Evolutionary conservation across 352 stramenopile species (phyloP), one percentile per base, ranked within the genome.

Genomic region (Aphanomyces invadans): DNA sequence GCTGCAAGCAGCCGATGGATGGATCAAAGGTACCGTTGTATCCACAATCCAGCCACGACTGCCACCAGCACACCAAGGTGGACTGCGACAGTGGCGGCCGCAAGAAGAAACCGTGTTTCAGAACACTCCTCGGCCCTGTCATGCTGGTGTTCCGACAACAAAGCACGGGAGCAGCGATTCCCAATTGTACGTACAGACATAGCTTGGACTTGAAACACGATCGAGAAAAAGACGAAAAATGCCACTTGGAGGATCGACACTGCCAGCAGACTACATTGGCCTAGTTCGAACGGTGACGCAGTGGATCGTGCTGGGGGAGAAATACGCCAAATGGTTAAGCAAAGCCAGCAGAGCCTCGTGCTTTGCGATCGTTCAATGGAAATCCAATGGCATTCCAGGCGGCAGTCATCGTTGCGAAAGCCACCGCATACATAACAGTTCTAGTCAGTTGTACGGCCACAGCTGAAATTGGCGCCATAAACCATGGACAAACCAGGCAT

Each of bases 311-410:
- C 95, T 45, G n/a, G n/a, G n/a, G n/a, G n/a, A 97, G 63, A 69
- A 98, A 97, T 17, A 98, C 94, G 21, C 94, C 94, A 2, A 76
- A 76, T 78, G 98, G 94, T 65, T 98, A 98, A 3, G 77, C 74
- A 74, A 94, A 88, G 17, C 96, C 96, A 1, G 88, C 85, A 2
- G 83, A 88, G 33, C 89, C 73, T 31, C 91, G 86, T 7, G 90
- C 81, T 0, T 71, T 68, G 33, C 77, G 71, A 68, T 77, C 83
- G 26, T 79, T 74, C 0, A 97, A 83, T 0, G 94, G 94, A 69
- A 98, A 98, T 9, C 94, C 92, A 70, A 98, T 97, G 11, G 91
- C 80, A 15, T 88, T 94, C 94, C 94, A 98, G 12, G 95, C 87
- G 28, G 92, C 94, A 1, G 86, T 90, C 74, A 98, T 90, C 72